Conservation (phyloP, 2,329 filamentous ascomycete genomes). For the Tothia fuscella region DNA sequence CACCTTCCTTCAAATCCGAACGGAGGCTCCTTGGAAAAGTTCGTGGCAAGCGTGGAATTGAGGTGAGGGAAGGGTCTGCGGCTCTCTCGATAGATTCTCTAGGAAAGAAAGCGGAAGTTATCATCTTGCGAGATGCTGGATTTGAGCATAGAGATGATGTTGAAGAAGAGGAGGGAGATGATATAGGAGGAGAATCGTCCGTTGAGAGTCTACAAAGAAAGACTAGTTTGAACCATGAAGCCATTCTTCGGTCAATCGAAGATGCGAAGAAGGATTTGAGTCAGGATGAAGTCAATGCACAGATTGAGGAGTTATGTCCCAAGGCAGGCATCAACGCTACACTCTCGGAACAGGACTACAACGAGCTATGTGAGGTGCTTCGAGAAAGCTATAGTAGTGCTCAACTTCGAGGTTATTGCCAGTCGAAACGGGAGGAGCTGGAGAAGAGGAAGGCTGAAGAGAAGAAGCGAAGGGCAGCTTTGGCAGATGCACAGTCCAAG, state of each 20-base stretch:
- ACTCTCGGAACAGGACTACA: neutral
- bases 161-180: neutral
- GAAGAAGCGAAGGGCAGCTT: no score
- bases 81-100: slow-evolving; percentile 20
- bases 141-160: slow-evolving; percentile 14
- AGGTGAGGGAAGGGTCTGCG: slow-evolving; percentile 20
- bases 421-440: no score
- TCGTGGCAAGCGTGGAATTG: slow-evolving; percentile 15
- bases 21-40: slow-evolving; percentile 13
- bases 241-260: neutral
- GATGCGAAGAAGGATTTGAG: neutral
- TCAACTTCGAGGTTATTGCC: no score
- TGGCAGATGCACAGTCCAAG: no score
- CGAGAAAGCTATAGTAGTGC: neutral
- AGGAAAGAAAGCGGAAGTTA: slow-evolving; percentile 24
- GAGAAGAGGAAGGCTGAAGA: no score
- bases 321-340: neutral
- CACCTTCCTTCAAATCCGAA: neutral
- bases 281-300: neutral
- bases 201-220: neutral
- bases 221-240: neutral
- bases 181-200: neutral
- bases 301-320: slow-evolving; percentile 4
- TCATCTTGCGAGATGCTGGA: slow-evolving; percentile 22
- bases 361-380: neutral